These are phyloP conservation scores for Sclerotinia sclerotiorum DNA, from an alignment of 2,329 filamentous ascomycete species.

Conservation along the genomic window DNA sequence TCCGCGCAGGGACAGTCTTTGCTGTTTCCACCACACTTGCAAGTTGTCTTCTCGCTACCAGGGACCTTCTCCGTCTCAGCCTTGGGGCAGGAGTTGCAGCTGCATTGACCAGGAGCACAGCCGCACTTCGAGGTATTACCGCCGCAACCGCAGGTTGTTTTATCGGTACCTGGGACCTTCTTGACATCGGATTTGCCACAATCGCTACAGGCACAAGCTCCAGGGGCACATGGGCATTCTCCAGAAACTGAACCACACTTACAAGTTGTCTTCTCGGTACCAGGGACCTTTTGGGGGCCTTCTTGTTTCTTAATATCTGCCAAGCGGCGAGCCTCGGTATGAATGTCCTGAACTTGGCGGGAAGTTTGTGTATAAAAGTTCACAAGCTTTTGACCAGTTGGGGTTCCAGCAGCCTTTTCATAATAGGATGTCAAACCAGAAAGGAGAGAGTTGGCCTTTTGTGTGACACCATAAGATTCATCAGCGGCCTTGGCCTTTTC, in stretches of 20 bases:
- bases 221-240: constrained; percentile 48
- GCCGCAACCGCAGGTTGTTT: constrained; percentile 45
- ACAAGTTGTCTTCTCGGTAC: constrained; percentile 47
- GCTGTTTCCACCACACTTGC: constrained; percentile 42
- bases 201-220: constrained; percentile 48
- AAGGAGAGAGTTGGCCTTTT: constrained; percentile 64
- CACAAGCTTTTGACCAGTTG: constrained; percentile 83
- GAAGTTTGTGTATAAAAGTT: constrained; percentile 82
- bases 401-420: constrained; percentile 84
- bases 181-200: constrained; percentile 49
- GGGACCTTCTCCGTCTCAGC: constrained; percentile 43
- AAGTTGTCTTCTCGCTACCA: constrained; percentile 43
- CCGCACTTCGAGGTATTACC: constrained; percentile 42
- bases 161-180: constrained; percentile 42
- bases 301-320: constrained; percentile 79
- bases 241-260: constrained; percentile 47
- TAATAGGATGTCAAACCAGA: constrained; percentile 83
- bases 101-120: constrained; percentile 44
- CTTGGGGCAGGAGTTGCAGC: constrained; percentile 43
- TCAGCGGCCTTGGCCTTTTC: constrained; percentile 85
- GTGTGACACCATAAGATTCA: constrained; percentile 76
- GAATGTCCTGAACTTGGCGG: constrained; percentile 91
- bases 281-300: constrained; percentile 44
- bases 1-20: constrained; percentile 40
- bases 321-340: constrained; percentile 83